phyloP scores from a whole-genome alignment of 805 yeast species.

The Isabelozyma rhagii region DNA sequence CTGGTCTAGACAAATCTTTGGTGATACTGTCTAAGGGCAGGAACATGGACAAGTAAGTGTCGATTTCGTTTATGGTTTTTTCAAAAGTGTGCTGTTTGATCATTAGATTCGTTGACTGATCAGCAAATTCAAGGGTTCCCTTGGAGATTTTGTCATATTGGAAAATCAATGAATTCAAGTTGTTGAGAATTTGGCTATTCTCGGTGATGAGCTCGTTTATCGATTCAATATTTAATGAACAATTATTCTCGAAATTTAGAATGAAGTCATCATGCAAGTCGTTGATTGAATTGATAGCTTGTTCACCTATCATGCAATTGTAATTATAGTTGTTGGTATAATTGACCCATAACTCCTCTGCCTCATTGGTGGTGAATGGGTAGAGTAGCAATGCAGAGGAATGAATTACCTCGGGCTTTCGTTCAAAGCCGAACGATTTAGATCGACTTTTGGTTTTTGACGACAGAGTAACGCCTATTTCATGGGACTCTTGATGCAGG shows the following conservation, averaged over 20 bases:
- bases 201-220: conserved; percentile 38
- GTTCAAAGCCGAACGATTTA: background rate
- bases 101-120: conserved; percentile 50
- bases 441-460: background rate
- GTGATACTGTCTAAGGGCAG: conserved; percentile 71
- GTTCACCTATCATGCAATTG: conserved; percentile 36
- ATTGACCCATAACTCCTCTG: conserved; percentile 22
- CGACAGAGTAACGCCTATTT: background rate
- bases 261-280: conserved; percentile 31
- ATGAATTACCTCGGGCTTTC: background rate
- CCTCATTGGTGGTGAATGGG: conserved; percentile 13
- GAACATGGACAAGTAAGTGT: conserved; percentile 53
- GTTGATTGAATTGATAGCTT: conserved; percentile 40
- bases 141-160: conserved; percentile 57
- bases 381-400: conserved; percentile 1
- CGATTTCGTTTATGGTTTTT: conserved; percentile 42
- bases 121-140: conserved; percentile 64
- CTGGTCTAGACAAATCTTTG: conserved; percentile 60
- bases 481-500: conserved; percentile 1
- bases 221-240: conserved; percentile 20
- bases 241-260: conserved; percentile 33
- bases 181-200: conserved; percentile 42
- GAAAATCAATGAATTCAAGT: conserved; percentile 45
- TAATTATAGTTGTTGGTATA: conserved; percentile 39
- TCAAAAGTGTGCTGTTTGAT: conserved; percentile 42